Evolutionary conservation across 805 yeast species (phyloP).

Genomic region (Ogataea methylovora): DNA sequence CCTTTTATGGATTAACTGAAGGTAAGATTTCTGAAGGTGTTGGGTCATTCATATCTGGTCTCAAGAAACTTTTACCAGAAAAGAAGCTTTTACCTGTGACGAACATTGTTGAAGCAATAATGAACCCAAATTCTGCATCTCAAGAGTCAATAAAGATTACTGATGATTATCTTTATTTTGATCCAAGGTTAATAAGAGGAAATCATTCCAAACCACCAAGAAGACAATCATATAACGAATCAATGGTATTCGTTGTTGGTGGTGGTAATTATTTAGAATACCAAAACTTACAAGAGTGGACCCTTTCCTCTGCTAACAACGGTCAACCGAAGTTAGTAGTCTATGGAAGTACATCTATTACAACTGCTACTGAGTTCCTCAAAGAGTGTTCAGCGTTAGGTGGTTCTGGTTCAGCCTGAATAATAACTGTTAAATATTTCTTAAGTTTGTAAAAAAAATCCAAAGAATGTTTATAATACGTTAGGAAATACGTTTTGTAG

Average conservation of each 20-base stretch:
- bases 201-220: constrained; percentile 85
- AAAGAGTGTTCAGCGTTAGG: constrained; percentile 56
- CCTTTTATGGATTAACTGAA: constrained; percentile 71
- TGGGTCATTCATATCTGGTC: constrained; percentile 80
- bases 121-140: constrained; percentile 70
- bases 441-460: not conserved
- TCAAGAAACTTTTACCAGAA: constrained; percentile 81
- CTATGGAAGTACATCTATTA: constrained; percentile 80
- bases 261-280: constrained; percentile 96
- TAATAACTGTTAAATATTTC: not conserved
- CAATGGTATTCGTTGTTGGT: constrained; percentile 88
- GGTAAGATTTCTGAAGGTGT: constrained; percentile 84
- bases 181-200: constrained; percentile 82
- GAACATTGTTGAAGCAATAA: constrained; percentile 80
- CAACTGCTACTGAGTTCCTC: constrained; percentile 64
- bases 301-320: constrained; percentile 16
- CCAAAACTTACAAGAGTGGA: constrained; percentile 90
- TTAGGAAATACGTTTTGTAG: too few relatives aligned
- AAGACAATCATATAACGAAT: constrained; percentile 71
- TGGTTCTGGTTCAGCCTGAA: not conserved
- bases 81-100: constrained; percentile 86
- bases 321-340: constrained; percentile 45
- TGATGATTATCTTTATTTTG: constrained; percentile 85
- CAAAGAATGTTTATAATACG: too few relatives aligned
- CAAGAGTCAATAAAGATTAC: constrained; percentile 62